These are phyloP conservation scores for Digitaria exilis DNA, from an alignment of 202 grass and related monocot genomes.

Conservation along the genomic window DNA sequence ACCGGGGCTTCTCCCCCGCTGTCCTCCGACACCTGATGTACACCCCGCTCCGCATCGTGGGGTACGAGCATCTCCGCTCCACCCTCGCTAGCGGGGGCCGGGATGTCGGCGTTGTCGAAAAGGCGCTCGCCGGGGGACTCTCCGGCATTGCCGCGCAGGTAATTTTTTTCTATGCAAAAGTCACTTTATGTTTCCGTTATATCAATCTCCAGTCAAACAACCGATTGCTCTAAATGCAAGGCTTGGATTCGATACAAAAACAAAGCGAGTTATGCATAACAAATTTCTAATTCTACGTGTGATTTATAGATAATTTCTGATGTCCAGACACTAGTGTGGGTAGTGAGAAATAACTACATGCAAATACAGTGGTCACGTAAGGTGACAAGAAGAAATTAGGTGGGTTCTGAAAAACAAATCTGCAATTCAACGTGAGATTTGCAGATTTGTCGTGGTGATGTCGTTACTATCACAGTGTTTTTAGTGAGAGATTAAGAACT, in stretches of 20 bases:
- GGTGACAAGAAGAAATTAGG: neutral
- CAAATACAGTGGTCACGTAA: neutral
- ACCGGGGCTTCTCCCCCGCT: slow-evolving; percentile 77
- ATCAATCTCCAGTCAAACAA: neutral
- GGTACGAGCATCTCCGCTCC: slow-evolving; percentile 76
- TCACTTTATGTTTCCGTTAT: neutral
- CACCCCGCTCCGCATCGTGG: slow-evolving; percentile 75
- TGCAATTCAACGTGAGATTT: neutral
- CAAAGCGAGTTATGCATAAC: neutral
- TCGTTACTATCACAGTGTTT: neutral
- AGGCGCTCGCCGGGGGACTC: slow-evolving; percentile 67
- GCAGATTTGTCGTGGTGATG: neutral
- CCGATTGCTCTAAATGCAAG: too few relatives aligned
- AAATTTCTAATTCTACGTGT: neutral
- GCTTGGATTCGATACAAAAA: neutral
- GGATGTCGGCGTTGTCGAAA: slow-evolving; percentile 57
- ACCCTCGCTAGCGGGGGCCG: slow-evolving; percentile 33
- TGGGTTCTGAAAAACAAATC: neutral
- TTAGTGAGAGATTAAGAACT: neutral
- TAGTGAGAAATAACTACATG: neutral
- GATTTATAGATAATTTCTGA: neutral
- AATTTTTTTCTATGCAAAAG: neutral
- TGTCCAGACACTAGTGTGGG: neutral
- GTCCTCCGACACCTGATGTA: slow-evolving; percentile 78
- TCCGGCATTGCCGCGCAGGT: slow-evolving; percentile 82